Base-by-base conservation (phyloP, 495 filamentous ascomycete genomes). In the Platismatia glauca region DNA sequence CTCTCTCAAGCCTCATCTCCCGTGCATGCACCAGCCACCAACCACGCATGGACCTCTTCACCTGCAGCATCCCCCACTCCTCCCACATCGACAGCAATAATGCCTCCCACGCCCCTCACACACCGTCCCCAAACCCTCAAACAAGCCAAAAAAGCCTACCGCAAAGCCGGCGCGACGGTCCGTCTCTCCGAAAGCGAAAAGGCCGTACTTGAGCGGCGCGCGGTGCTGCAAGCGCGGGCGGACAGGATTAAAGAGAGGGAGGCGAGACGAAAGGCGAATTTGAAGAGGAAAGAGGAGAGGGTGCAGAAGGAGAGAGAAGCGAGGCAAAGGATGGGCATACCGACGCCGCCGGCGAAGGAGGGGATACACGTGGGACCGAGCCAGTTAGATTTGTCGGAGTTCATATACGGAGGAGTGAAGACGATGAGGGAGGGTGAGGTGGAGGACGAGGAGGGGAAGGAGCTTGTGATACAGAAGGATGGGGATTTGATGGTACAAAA, bases 201-300 rank as follows among this genome's bases (percentile, higher is more conserved):
- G 52, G 62, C 52, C 18, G 39, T 44, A 27, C 60, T 66, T 59
- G 63, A 70, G 55, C 63, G 61, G 3, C 48, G 44, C 27, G 57
- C 34, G 2, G 64, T 64, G 57, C 44, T 63, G 4, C 48, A 70
- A 48, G 68, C 68, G 29, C 60, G 68, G 11, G 65, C 66, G 9
- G 67, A 63, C 38, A 61, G 62, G 15, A 69, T 64, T 29, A 69
- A 55, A 43, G 66, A 64, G 35, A 61, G 44, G 58, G 71, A 66
- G 55, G 63, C 39, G 7, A 64, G 66, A 56, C 57, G 53, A 53
- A 64, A 59, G 37, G 61, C 55, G 22, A 68, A 65, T 37, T 22
- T 57, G 29, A 68, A 61, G 64, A 71, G 65, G 57, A 71, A 59
- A 55, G 62, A 63, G n/a, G 69, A 64, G 60, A 68, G 66, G 57